Conservation (phyloP, 208 protist species). For the Zelonia costaricensis region DNA sequence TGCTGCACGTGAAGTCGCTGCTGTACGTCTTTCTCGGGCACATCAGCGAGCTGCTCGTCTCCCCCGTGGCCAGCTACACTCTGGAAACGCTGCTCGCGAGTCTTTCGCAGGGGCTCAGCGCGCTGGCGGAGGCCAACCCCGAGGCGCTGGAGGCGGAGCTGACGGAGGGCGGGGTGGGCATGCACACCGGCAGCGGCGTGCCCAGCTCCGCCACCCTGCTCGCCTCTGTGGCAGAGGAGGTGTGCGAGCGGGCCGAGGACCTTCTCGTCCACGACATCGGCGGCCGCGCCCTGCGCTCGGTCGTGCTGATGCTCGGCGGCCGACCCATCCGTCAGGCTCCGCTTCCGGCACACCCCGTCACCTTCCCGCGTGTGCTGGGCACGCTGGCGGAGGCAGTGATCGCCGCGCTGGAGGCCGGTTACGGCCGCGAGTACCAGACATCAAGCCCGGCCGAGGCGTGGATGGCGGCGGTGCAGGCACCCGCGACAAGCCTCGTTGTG, state of each 20-base stretch:
- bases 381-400: slow-evolving; percentile 50
- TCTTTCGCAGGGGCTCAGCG: slow-evolving; percentile 67
- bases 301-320: slow-evolving; percentile 82
- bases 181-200: slow-evolving; percentile 79
- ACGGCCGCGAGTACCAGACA: slow-evolving; percentile 43
- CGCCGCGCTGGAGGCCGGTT: slow-evolving; percentile 52
- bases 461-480: slow-evolving; percentile 65
- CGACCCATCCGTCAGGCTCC: slow-evolving; percentile 69
- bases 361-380: slow-evolving; percentile 45
- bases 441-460: slow-evolving; percentile 48
- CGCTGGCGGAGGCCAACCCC: slow-evolving; percentile 36
- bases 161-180: slow-evolving; percentile 54
- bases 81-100: slow-evolving; percentile 78
- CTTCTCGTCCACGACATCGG: slow-evolving; percentile 76
- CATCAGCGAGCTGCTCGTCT: slow-evolving; percentile 62
- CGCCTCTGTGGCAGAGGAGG: slow-evolving; percentile 59
- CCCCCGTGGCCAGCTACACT: slow-evolving; percentile 85
- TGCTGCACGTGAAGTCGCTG: slow-evolving; percentile 87
- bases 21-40: slow-evolving; percentile 85
- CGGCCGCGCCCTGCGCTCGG: slow-evolving; percentile 72
- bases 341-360: slow-evolving; percentile 35
- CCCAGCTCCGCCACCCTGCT: slow-evolving; percentile 81
- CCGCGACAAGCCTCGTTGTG: slow-evolving; percentile 78
- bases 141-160: slow-evolving; percentile 61
- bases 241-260: slow-evolving; percentile 64